Percentiles rank a stretch among this genome's conserved stretches.
These are phyloP conservation scores for Alternaria sp. DNA, from an alignment of 2,329 filamentous ascomycete species.

Conservation along the genomic window DNA sequence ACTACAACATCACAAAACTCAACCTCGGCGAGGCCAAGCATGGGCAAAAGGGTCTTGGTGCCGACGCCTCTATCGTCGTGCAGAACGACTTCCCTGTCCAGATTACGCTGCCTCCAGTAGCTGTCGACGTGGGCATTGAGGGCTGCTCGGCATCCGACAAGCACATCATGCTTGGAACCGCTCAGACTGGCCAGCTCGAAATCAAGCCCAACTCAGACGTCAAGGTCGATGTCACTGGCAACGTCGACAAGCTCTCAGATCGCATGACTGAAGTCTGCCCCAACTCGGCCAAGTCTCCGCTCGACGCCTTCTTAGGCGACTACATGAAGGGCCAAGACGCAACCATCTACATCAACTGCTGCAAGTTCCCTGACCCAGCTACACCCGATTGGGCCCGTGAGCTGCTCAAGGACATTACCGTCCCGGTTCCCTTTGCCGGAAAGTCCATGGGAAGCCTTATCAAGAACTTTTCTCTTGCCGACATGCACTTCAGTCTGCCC, in stretches of 20 bases:
- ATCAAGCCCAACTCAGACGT: constrained; percentile 74
- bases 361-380: constrained; percentile 67
- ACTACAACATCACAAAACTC: constrained; percentile 81
- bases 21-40: constrained; percentile 75
- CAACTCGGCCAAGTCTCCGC: constrained; percentile 76
- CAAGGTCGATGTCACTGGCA: constrained; percentile 71
- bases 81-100: constrained; percentile 80
- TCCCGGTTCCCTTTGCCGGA: constrained; percentile 85
- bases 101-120: constrained; percentile 77
- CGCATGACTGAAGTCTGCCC: constrained; percentile 77
- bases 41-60: constrained; percentile 71
- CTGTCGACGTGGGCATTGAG: constrained; percentile 83
- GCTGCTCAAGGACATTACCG: constrained; percentile 78
- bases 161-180: constrained; percentile 79
- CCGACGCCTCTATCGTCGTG: constrained; percentile 75
- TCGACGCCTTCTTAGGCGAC: constrained; percentile 79
- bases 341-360: constrained; percentile 83
- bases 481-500: constrained; percentile 87
- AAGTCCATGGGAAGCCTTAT: constrained; percentile 82
- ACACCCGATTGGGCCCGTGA: constrained; percentile 85
- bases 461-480: constrained; percentile 82
- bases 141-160: constrained; percentile 76
- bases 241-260: constrained; percentile 76
- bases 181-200: constrained; percentile 69
- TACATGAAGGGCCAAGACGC: constrained; percentile 83